Conservation (phyloP, 768 basidiomycete genomes). For the Mycena alexandri region DNA sequence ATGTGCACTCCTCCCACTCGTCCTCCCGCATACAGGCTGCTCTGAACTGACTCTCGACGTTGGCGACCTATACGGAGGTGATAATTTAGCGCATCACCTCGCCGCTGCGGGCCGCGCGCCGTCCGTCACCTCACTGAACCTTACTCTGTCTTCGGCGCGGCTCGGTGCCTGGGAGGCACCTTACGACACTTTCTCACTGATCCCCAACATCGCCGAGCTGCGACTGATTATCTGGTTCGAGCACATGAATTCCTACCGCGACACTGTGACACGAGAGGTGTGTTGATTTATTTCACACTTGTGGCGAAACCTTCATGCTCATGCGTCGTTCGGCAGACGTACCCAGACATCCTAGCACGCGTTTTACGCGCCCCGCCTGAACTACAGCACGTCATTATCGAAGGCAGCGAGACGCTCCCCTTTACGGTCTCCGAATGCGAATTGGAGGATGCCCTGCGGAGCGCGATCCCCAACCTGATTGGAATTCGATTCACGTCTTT, state of each 20-base stretch:
- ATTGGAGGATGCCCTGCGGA: neutral
- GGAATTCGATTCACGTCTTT: conserved; percentile 2
- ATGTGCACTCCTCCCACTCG: conserved; percentile 5
- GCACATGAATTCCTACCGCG: neutral
- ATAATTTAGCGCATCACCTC: neutral
- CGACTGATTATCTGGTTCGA: conserved; percentile 5
- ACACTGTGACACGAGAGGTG: conserved; percentile 4
- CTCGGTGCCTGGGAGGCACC: conserved; percentile 6
- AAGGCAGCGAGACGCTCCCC: conserved; percentile 5
- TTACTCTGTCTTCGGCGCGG: conserved; percentile 3
- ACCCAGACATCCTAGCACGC: conserved; percentile 1
- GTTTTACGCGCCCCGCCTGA: neutral
- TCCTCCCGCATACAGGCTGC: conserved; percentile 7
- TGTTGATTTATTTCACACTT: conserved; percentile 2
- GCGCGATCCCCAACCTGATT: neutral
- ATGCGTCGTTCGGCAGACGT: neutral
- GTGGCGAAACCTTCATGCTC: conserved; percentile 1
- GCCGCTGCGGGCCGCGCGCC: conserved; percentile 2
- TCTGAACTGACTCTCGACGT: conserved; percentile 1
- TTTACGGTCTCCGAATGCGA: conserved; percentile 6
- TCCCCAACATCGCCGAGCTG: conserved; percentile 5
- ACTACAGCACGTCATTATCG: conserved; percentile 5
- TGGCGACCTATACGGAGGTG: neutral
- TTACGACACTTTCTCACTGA: conserved; percentile 1
- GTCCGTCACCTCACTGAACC: conserved; percentile 2